Evolutionary conservation across 768 basidiomycete genomes (phyloP), one percentile per base, ranked within the genome.

Genomic region (Leccinum rimulosum): DNA sequence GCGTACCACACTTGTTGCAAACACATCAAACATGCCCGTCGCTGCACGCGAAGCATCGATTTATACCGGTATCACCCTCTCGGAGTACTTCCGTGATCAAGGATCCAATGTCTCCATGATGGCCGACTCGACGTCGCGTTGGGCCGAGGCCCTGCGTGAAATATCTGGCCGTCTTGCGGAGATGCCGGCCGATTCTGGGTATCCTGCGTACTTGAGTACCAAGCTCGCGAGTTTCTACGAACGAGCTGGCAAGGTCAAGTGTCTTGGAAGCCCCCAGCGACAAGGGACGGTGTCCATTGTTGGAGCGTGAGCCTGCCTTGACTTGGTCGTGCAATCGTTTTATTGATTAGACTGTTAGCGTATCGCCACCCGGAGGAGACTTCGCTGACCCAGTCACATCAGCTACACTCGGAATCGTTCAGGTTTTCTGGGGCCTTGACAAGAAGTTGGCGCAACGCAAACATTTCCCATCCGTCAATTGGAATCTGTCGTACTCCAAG

Each of bases 401-500:
- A 49, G 93, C 97, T 36, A 99, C 97, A 3, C 89, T 99, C 57
- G 86, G 95, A 80, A 99, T 99, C 70, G 97, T 99, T 10, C 97
- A 98, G 70, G 97, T 98, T 64, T 99, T 99, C 84, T 99, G 97
- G 97, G 97, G 97, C 74, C 84, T 99, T 28, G 97, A 98, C 78
- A 99, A 99, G 86, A 95, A 96, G 73, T 86, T 98, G 59, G 97
- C 97, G 3, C 97, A 98, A 73, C 85, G 96, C 62, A 98, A 99
- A 75, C 95, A 99, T 73, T 99, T 99, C 83, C 97, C 97, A 2
- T 97, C 95, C n/a, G 96, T 99, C 74, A 98, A 99, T 78, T 99
- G 97, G 97, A 97, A 88, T 64, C 79, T 97, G n/a, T 99, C 97
- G 10, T 98, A 98, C 75, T 98, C 97, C 59, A 99, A 99, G 75